Base-by-base conservation (phyloP, 2,329 filamentous ascomycete genomes). In the Leptographium radiaticola region DNA sequence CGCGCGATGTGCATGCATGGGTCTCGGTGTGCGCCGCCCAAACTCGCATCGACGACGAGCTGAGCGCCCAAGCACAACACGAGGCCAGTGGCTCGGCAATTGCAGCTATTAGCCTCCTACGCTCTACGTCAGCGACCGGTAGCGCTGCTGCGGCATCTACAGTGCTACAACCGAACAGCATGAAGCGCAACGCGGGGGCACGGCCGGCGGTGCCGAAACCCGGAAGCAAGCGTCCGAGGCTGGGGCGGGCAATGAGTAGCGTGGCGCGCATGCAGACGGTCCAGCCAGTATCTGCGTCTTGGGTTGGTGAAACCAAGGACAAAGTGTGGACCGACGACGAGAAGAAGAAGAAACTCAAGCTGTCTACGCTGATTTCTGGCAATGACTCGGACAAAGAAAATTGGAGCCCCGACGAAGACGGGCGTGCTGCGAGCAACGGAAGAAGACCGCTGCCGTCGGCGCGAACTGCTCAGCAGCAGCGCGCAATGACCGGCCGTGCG, bases 341-440 rank as follows among this genome's bases (percentile, higher is more conserved):
- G 67, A 63, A 60, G 66, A 59, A 58, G 65, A 65, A 63, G 62
- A 71, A 73, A 60, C 67, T 68, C 40, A 71, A 75, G 61, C 58
- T 75, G 30, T 69, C 73, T 39, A 61, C 59, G 38, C 62, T 68
- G 58, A 66, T 66, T 36, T 65, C 79, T 16, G 79, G 70, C 66
- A 74, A 81, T 49, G 90, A 95, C 62, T 95, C 89, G 1, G 91
- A 97, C 66, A 97, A 97, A 70, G 91, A 97, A 71, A 97, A 97
- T 64, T 94, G 89, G 78, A 79, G 73, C 63, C 83, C 74, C 1
- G 74, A 72, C 58, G 73, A 74, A 58, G 72, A 74, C 44, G 72
- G 67, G 10, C 71, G 69, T 57, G 62, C 67, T 52, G 49, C 11
- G 18, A 55, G 43, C 9, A 59, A 49, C 66, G 66, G 56, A 11